Base-by-base conservation (phyloP, 768 basidiomycete genomes). In the Tephrocybe sp. region DNA sequence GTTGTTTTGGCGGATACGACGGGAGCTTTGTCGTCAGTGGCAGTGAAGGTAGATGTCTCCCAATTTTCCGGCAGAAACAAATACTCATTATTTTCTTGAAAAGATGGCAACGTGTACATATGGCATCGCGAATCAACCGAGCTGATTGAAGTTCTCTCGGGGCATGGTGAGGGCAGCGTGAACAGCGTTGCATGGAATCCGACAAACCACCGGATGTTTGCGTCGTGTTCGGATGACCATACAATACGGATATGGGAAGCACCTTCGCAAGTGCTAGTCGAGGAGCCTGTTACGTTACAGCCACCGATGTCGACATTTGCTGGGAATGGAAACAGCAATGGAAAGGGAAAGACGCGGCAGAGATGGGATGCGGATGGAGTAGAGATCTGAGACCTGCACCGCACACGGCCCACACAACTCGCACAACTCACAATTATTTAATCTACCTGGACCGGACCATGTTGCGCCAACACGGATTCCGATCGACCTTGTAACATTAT, bases 111-210 rank as follows among this genome's bases (percentile, higher is more conserved):
- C 55, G 87, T 98, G 39, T 97, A 98, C 71, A 82, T 98, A 32
- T 99, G 96, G 95, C 91, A 98, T 65, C 83, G 89, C 40, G 87
- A 92, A 60, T 87, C 87, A 9, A 89, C 87, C 2, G 72, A 77
- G 2, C 76, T 95, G 39, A 75, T 98, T n/a, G 92, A 97, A 66
- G 78, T 85, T n/a, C 78, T 99, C 2, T 66, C 80, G 3, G 97
- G 97, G 0, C 96, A 98, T 60, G 85, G 83, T n/a, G 72, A 73
- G 51, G 94, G 93, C 35, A 89, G 87, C 55, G 95, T 99, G 54
- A 99, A 98, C 66, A 86, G 89, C 12, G 95, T 98, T 13, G 88
- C 94, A 32, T 99, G 97, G 97, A 95, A 97, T 67, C 93, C 92
- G 16, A 76, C 76, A 44, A 88, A 92, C 63, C 80, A 84, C 58